These are phyloP conservation scores for Apiospora sp. DNA, from an alignment of 2,329 filamentous ascomycete genomes.

Conservation along the genomic window DNA sequence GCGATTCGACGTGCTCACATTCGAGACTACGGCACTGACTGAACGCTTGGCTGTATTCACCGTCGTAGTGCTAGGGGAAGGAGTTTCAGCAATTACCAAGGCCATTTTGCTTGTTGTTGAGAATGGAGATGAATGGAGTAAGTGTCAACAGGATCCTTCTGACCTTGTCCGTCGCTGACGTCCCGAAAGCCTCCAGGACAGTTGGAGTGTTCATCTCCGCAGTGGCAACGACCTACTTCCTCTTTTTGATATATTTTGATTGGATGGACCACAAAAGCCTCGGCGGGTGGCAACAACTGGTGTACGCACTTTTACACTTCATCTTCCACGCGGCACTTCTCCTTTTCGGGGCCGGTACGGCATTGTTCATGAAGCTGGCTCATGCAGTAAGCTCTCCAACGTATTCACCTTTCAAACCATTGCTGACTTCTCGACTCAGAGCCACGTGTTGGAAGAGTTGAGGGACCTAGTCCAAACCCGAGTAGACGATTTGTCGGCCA, in stretches of 20 bases:
- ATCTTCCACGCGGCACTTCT: slow-evolving; percentile 69
- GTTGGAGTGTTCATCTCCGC: slow-evolving; percentile 50
- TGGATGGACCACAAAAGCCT: slow-evolving; percentile 69
- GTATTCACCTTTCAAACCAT: neutral
- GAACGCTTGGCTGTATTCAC: slow-evolving; percentile 70
- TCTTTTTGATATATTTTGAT: slow-evolving; percentile 59
- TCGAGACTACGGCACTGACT: slow-evolving; percentile 69
- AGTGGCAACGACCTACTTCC: slow-evolving; percentile 48
- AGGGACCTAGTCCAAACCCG: neutral
- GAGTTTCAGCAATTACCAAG: slow-evolving; percentile 61
- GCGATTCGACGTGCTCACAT: slow-evolving; percentile 62
- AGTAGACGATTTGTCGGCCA: neutral
- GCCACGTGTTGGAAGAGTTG: neutral
- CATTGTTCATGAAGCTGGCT: slow-evolving; percentile 60
- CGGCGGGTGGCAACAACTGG: slow-evolving; percentile 58
- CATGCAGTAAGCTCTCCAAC: slow-evolving; percentile 37
- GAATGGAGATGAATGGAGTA: slow-evolving; percentile 48
- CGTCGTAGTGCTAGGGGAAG: slow-evolving; percentile 71
- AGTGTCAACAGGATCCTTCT: slow-evolving; percentile 29
- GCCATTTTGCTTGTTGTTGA: slow-evolving; percentile 58
- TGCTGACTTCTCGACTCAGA: neutral
- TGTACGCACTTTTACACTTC: slow-evolving; percentile 67
- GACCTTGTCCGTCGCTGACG: too few relatives aligned
- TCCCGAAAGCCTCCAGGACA: slow-evolving; percentile 34
- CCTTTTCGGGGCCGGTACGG: slow-evolving; percentile 66